Evolutionary conservation across 352 stramenopile species (phyloP), one percentile per base, ranked within the genome.

Genomic region (Thraustochytrium sp.): DNA sequence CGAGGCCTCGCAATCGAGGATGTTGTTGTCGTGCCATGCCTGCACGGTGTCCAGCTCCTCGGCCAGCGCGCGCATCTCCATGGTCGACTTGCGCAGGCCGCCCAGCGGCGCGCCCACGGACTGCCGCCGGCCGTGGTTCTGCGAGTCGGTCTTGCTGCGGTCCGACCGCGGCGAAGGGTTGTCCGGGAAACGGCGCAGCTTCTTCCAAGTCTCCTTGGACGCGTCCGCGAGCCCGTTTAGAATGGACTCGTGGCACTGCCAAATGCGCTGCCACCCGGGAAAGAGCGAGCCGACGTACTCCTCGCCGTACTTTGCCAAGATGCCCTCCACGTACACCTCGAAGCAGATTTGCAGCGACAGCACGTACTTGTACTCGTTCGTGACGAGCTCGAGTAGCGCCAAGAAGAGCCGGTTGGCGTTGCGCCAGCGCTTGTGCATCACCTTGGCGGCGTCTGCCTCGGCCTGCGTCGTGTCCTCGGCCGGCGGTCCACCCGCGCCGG

Each of bases 311-410:
- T 34, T 31, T 21, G 4, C 11, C 23, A 55, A 13, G 38, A 80
- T 80, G 31, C 36, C 44, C 23, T 80, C 31, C 0, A 80, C 37
- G 51, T 80, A 80, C 23, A 80, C 44, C 13, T 80, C 68, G 31
- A 49, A 63, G 34, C 68, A 80, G 18, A 80, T 44, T 4, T 51
- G 40, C 46, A 80, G 53, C 18, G 26, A 55, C 13, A 44, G 23
- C 18, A 80, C 68, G 13, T 80, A 80, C 53, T 64, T 80, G 68
- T 44, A 63, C 29, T 80, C 68, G 53, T 80, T 80, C 18, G 68
- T 80, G 21, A 80, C 48, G 9, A 80, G 42, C 68, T 80, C 68
- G 16, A 80, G 42, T 13, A 80, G 68, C 16, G 68, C 68, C 0
- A 80, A 42, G 29, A 80, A 80, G 31, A 80, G 68, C 11, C 68